phyloP scores from a whole-genome alignment of 768 basidiomycete species.

The Lyophyllum shimeji region DNA sequence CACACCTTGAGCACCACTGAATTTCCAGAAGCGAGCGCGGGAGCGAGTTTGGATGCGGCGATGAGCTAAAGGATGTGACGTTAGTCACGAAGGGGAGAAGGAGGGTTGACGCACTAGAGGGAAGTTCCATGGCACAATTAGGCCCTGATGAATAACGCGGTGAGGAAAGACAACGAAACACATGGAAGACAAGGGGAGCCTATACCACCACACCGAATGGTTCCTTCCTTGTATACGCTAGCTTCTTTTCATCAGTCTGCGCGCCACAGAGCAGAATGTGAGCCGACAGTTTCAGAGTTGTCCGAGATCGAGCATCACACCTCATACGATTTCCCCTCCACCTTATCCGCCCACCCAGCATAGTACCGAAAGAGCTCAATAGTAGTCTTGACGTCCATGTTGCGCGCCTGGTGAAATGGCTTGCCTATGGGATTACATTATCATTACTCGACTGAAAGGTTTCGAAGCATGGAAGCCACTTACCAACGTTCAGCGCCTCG shows the following conservation, averaged over 20 bases:
- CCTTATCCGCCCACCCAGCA: conserved; percentile 80
- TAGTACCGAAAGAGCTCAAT: conserved; percentile 61
- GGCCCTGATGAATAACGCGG: too few species aligned
- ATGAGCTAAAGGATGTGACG: too few species aligned
- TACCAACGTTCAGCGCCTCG: conserved; percentile 57
- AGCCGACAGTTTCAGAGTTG: too few species aligned
- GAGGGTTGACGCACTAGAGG: too few species aligned
- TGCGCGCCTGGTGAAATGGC: neutral
- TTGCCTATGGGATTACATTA: neutral
- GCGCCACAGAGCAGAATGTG: neutral
- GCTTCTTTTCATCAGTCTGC: conserved; percentile 52
- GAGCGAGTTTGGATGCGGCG: too few species aligned
- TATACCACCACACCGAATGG: conserved; percentile 48
- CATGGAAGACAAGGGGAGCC: too few species aligned
- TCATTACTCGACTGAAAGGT: neutral
- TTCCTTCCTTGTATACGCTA: conserved; percentile 70
- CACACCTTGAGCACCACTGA: too few species aligned
- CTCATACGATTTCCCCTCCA: conserved; percentile 60
- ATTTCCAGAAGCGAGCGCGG: too few species aligned
- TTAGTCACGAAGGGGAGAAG: too few species aligned
- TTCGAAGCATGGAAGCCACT: neutral
- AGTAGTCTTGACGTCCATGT: conserved; percentile 40
- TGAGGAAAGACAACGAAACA: too few species aligned
- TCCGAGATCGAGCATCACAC: conserved; percentile 7
- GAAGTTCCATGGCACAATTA: too few species aligned